phyloP scores from a whole-genome alignment of 495 filamentous ascomycete genomes.

The Aspergillus wentii region DNA sequence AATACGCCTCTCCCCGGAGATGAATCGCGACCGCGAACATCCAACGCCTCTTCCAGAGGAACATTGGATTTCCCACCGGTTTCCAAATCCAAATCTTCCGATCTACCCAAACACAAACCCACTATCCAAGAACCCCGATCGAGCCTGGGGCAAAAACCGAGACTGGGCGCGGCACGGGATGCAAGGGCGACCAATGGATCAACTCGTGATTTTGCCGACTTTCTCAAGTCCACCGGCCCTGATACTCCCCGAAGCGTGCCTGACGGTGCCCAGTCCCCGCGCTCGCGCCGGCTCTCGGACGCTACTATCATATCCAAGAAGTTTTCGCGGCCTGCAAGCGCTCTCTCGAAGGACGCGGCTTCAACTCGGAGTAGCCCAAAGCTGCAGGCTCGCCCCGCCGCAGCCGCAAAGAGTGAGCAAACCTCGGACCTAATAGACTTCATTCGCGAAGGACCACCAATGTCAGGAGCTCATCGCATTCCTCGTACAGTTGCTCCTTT shows the following conservation, averaged over 20 bases:
- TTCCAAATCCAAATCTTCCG: slow-evolving; percentile 16
- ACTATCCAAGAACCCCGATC: slow-evolving; percentile 19
- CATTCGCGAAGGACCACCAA: slow-evolving; percentile 76
- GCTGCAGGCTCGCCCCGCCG: slow-evolving; percentile 69
- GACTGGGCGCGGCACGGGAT: slow-evolving; percentile 55
- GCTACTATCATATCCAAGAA: slow-evolving; percentile 15
- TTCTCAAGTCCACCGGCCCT: slow-evolving; percentile 80
- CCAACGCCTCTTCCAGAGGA: slow-evolving; percentile 20
- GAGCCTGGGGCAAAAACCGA: slow-evolving; percentile 23
- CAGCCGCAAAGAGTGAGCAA: slow-evolving; percentile 52
- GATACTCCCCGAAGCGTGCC: slow-evolving; percentile 5
- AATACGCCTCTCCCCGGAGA: slow-evolving; percentile 26
- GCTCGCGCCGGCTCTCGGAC: slow-evolving; percentile 14
- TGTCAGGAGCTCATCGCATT: slow-evolving; percentile 56
- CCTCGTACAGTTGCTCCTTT: slow-evolving; percentile 83
- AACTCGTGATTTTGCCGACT: slow-evolving; percentile 75
- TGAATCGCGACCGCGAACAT: slow-evolving; percentile 15
- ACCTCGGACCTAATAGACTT: slow-evolving; percentile 91
- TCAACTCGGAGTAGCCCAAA: slow-evolving; percentile 29
- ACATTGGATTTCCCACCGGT: slow-evolving; percentile 11
- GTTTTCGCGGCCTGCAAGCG: slow-evolving; percentile 13
- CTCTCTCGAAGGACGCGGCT: slow-evolving; percentile 12
- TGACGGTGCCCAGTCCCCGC: slow-evolving; percentile 4
- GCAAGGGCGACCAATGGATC: slow-evolving; percentile 60
- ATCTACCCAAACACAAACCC: slow-evolving; percentile 24